Percentiles rank a stretch among this genome's conserved stretches.
Evolutionary conservation across 805 yeast genomes (phyloP).

Genomic region (Jamesozyma spencerorum): DNA sequence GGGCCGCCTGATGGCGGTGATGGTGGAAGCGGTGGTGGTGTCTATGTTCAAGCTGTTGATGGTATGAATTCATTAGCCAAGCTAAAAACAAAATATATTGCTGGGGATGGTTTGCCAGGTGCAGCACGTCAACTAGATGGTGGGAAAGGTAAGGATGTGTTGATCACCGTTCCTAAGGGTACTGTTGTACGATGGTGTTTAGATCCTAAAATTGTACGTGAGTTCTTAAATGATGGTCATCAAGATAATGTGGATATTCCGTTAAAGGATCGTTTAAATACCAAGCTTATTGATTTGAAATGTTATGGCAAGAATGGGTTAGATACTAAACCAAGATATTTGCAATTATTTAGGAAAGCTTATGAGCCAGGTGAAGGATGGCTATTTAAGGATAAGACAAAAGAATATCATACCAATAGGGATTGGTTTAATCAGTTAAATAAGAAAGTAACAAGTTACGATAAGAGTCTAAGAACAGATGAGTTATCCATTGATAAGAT

Average conservation of each 20-base stretch:
- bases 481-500: conserved; percentile 61
- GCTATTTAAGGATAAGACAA: conserved; percentile 73
- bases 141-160: conserved; percentile 65
- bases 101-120: conserved; percentile 66
- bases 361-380: conserved; percentile 74
- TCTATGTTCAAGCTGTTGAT: conserved; percentile 72
- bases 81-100: conserved; percentile 56
- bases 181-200: conserved; percentile 82
- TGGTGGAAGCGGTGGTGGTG: conserved; percentile 88
- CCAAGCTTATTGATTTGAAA: conserved; percentile 24
- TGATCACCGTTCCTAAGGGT: conserved; percentile 86
- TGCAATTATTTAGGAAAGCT: conserved; percentile 58
- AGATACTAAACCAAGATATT: conserved; percentile 32
- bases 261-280: conserved; percentile 17
- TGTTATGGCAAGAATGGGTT: conserved; percentile 27
- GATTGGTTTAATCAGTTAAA: conserved; percentile 60
- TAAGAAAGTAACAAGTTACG: conserved; percentile 56
- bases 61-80: conserved; percentile 65
- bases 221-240: conserved; percentile 16
- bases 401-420: conserved; percentile 55
- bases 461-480: conserved; percentile 43
- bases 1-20: conserved; percentile 99
- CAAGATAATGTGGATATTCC: conserved; percentile 13
- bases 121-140: conserved; percentile 76
- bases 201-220: conserved; percentile 45